Conservation (phyloP, 108 stramenopile genomes). For the Conticribra weissflogii region DNA sequence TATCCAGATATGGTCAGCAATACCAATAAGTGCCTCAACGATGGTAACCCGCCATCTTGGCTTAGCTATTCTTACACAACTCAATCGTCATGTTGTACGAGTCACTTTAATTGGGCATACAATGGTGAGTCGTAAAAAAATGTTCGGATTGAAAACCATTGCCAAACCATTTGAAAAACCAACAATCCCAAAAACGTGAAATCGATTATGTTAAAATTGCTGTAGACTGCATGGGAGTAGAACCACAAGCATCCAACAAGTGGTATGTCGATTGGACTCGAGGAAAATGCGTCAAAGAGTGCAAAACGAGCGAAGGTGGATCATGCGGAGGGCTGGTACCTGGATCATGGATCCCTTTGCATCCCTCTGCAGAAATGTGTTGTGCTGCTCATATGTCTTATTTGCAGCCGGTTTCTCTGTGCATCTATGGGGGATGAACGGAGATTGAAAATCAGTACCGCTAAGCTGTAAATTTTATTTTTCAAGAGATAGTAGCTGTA, state of each 20-base stretch:
- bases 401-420: constrained; percentile 7
- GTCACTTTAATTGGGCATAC: constrained; percentile 35
- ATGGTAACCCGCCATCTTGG: constrained; percentile 39
- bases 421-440: constrained; percentile 6
- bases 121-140: too few species aligned
- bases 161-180: too few species aligned
- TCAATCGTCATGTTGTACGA: constrained; percentile 26
- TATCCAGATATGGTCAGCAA: constrained; percentile 18
- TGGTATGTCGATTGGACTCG: constrained; percentile 41
- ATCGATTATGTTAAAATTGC: too few species aligned
- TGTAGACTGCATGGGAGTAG: constrained; percentile 33
- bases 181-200: too few species aligned
- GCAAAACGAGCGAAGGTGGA: constrained; percentile 27
- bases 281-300: constrained; percentile 44
- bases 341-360: constrained; percentile 21
- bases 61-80: constrained; percentile 9
- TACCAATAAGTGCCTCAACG: constrained; percentile 29
- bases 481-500: too few species aligned
- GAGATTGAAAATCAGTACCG: too few species aligned
- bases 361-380: constrained; percentile 26
- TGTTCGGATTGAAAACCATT: too few species aligned
- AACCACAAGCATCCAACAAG: constrained; percentile 11
- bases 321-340: constrained; percentile 43
- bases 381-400: constrained; percentile 44
- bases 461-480: too few species aligned